Percentiles rank a stretch among this genome's conserved stretches.
These are phyloP conservation scores for Psilocybe sp. DNA, from an alignment of 768 basidiomycete genomes.

Conservation along the genomic window DNA sequence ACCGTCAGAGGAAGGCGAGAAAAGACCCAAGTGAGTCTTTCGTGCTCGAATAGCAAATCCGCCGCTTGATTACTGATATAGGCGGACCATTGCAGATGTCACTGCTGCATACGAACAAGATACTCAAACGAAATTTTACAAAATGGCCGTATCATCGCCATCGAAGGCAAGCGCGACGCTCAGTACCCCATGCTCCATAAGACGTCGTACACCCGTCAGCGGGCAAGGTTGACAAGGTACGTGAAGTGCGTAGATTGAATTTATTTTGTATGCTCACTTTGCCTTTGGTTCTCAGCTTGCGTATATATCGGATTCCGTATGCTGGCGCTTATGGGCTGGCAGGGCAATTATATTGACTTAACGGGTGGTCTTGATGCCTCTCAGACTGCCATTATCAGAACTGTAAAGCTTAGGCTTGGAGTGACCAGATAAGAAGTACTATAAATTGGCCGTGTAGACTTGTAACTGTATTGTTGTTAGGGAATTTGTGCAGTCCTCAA, in stretches of 20 bases:
- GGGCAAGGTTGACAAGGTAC: constrained; percentile 85
- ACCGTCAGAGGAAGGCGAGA: constrained; percentile 54
- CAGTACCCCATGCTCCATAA: constrained; percentile 79
- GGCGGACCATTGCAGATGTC: constrained; percentile 52
- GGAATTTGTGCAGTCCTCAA: too few species aligned
- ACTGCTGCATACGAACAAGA: constrained; percentile 78
- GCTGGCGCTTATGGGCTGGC: constrained; percentile 90
- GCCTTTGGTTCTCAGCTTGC: constrained; percentile 38
- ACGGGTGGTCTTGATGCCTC: constrained; percentile 70
- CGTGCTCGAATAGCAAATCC: constrained; percentile 44
- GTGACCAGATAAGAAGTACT: constrained; percentile 43
- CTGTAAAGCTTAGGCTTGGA: constrained; percentile 81
- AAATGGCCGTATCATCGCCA: constrained; percentile 72
- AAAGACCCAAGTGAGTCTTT: constrained; percentile 46
- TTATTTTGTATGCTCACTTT: background rate
- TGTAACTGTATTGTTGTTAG: too few species aligned
- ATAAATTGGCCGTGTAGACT: too few species aligned
- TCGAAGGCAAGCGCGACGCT: constrained; percentile 63
- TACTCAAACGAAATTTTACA: constrained; percentile 71
- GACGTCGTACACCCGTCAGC: constrained; percentile 55
- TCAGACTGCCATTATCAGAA: constrained; percentile 81
- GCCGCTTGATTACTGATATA: constrained; percentile 60
- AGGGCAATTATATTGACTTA: constrained; percentile 74
- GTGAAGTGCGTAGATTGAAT: constrained; percentile 48
- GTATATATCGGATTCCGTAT: constrained; percentile 86